Conservation (phyloP, 1,284 basidiomycete genomes). For the Tilletia caries region DNA sequence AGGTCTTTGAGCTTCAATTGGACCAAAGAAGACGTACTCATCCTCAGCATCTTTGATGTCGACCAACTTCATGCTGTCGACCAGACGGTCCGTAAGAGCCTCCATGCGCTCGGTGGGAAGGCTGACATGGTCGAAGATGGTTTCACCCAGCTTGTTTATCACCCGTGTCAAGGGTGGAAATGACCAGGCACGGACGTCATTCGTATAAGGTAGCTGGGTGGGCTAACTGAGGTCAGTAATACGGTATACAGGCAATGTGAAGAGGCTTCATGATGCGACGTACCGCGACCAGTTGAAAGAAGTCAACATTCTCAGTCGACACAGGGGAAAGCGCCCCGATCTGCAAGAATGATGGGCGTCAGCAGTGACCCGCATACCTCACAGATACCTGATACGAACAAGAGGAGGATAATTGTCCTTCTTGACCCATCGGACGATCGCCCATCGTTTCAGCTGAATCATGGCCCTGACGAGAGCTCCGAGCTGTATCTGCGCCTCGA, state of each 20-base stretch:
- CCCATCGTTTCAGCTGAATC: slow-evolving; percentile 65
- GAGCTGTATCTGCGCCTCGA: slow-evolving; percentile 74
- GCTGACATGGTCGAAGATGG: slow-evolving; percentile 71
- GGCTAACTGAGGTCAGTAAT: slow-evolving; percentile 4
- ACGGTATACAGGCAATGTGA: too few relatives aligned
- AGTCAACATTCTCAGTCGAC: slow-evolving; percentile 31
- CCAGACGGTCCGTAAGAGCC: slow-evolving; percentile 77
- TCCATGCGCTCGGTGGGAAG: slow-evolving; percentile 77
- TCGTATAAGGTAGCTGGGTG: slow-evolving; percentile 82
- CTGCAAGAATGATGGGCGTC: slow-evolving; percentile 10
- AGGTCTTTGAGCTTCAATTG: too few relatives aligned
- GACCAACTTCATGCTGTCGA: slow-evolving; percentile 80
- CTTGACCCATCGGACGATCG: slow-evolving; percentile 75
- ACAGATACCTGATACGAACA: slow-evolving; percentile 59
- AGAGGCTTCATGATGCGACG: background rate
- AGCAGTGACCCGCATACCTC: background rate
- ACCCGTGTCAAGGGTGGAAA: slow-evolving; percentile 78
- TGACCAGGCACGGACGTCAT: slow-evolving; percentile 80
- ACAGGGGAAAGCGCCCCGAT: slow-evolving; percentile 41
- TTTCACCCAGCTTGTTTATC: slow-evolving; percentile 71
- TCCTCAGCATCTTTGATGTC: slow-evolving; percentile 62
- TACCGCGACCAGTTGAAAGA: slow-evolving; percentile 27
- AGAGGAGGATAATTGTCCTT: slow-evolving; percentile 73
- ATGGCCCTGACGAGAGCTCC: slow-evolving; percentile 83
- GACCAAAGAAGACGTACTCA: slow-evolving; percentile 58